These are phyloP conservation scores for Lactifluus rugatus DNA, from an alignment of 768 basidiomycete genomes.

Conservation along the genomic window DNA sequence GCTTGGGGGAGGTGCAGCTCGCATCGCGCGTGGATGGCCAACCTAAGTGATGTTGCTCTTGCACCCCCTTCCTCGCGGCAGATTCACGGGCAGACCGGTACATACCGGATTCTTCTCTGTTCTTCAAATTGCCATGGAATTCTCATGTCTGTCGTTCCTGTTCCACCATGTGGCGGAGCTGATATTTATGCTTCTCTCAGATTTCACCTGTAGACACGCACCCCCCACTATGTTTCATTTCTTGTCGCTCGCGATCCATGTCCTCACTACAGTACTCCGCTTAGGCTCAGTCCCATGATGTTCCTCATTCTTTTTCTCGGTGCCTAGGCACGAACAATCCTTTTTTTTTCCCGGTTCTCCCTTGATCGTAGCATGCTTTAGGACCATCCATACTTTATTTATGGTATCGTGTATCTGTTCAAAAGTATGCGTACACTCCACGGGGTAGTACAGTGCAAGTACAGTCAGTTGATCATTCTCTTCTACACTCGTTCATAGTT, in stretches of 20 bases:
- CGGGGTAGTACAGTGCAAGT: no score
- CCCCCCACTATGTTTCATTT: neutral
- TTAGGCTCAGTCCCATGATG: no score
- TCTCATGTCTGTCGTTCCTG: neutral
- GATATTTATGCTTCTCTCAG: neutral
- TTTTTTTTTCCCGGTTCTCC: no score
- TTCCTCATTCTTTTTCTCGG: no score
- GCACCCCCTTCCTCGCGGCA: neutral
- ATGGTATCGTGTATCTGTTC: no score
- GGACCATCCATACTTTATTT: no score
- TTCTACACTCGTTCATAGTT: no score
- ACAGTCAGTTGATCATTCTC: no score
- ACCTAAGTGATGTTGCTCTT: slow-evolving; percentile 32
- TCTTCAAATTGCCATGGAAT: no score
- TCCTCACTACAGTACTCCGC: neutral
- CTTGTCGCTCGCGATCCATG: neutral
- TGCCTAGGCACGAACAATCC: no score
- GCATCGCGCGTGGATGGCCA: slow-evolving; percentile 71
- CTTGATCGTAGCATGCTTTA: no score
- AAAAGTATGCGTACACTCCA: no score
- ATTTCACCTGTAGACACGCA: neutral
- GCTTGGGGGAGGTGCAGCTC: slow-evolving; percentile 64
- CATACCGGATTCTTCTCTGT: neutral
- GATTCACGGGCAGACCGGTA: neutral
- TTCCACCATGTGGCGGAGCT: neutral